Evolutionary conservation across 371 early-diverging fungal species (phyloP).

Genomic region (Basidiobolus meristosporus): DNA sequence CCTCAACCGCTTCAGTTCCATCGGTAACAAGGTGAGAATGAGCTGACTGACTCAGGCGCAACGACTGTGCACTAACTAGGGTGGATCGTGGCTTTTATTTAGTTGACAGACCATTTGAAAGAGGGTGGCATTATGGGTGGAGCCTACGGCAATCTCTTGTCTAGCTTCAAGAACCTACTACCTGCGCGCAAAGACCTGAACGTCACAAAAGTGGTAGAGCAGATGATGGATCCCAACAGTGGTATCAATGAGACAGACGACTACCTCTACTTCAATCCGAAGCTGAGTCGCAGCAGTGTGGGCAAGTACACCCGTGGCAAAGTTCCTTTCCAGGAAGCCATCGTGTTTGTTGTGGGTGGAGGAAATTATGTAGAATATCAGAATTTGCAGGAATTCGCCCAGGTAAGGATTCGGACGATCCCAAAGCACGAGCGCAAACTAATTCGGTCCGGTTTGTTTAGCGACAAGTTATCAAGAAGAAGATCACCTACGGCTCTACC

Average conservation of each 20-base stretch:
- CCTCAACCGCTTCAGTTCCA: conserved; percentile 51
- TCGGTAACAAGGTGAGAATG: conserved; percentile 65
- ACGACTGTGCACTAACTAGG: not conserved
- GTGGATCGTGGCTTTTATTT: not conserved
- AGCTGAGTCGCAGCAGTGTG: conserved; percentile 8
- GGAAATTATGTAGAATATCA: conserved; percentile 93
- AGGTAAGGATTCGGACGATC: conserved; percentile 17
- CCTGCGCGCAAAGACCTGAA: conserved; percentile 77
- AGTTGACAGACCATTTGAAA: conserved; percentile 60
- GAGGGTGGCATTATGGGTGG: conserved; percentile 56
- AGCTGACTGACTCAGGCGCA: not conserved
- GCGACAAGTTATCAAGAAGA: conserved; percentile 43
- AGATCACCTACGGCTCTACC: conserved; percentile 91
- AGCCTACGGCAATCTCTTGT: conserved; percentile 64
- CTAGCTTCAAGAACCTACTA: conserved; percentile 87
- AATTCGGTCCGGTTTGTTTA: conserved; percentile 2
- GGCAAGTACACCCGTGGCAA: too few species aligned
- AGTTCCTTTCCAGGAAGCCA: conserved; percentile 56
- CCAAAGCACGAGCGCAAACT: not conserved
- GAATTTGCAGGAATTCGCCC: conserved; percentile 73
- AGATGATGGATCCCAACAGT: conserved; percentile 51
- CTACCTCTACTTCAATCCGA: conserved; percentile 79
- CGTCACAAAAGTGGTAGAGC: conserved; percentile 64
- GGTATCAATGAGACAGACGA: conserved; percentile 49
- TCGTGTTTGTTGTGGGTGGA: conserved; percentile 94